A percentile compares a stretch with the other conserved stretches of the same genome.
Evolutionary conservation across 768 basidiomycete species (phyloP).

Genomic region (Tephrocybe sp.): DNA sequence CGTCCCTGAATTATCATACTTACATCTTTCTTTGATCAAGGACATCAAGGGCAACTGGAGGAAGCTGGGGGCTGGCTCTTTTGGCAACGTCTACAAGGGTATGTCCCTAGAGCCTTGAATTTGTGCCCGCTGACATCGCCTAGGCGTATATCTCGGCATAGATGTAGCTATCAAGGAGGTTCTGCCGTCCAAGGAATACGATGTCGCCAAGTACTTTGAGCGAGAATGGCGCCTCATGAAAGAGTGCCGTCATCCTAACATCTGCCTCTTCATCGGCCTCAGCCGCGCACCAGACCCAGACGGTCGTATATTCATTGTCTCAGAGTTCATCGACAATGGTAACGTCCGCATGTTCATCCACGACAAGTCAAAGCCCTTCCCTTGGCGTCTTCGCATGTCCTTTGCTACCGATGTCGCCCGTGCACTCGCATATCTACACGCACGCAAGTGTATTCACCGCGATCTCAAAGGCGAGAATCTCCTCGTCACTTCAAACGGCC

Average conservation of each 20-base stretch:
- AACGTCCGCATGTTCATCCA: conserved; percentile 92
- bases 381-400: conserved; percentile 91
- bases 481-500: conserved; percentile 90
- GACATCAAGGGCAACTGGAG: conserved; percentile 89
- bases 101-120: conserved; percentile 9
- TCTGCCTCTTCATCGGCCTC: conserved; percentile 91
- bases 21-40: no score
- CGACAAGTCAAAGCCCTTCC: conserved; percentile 79
- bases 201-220: conserved; percentile 96
- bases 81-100: conserved; percentile 92
- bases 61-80: conserved; percentile 89
- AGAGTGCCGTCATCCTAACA: conserved; percentile 90
- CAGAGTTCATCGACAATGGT: conserved; percentile 91
- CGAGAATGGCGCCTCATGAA: conserved; percentile 99
- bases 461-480: conserved; percentile 98
- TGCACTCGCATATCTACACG: conserved; percentile 96
- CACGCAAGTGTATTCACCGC: conserved; percentile 83
- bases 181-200: conserved; percentile 86
- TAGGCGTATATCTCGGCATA: conserved; percentile 90
- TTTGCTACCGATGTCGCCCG: conserved; percentile 95
- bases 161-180: conserved; percentile 98
- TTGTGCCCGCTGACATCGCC: background rate
- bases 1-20: background rate
- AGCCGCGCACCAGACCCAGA: conserved; percentile 77
- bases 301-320: conserved; percentile 90